Conservation (phyloP, 805 yeast species). For the Saccharomycopsis capsularis region DNA sequence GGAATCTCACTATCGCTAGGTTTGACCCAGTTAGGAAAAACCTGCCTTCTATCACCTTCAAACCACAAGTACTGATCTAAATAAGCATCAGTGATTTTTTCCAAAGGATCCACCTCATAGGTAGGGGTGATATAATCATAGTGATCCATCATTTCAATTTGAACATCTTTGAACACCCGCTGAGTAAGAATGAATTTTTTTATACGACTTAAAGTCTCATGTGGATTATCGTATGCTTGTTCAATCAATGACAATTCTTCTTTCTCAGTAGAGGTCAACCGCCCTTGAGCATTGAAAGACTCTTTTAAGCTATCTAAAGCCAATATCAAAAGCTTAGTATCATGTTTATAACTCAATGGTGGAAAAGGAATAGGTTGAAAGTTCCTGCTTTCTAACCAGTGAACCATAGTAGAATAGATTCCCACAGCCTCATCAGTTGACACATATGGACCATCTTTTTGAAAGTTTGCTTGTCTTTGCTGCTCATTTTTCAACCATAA, state of each 20-base stretch:
- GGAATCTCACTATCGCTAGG: conserved; percentile 94
- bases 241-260: conserved; percentile 92
- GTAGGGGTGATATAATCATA: conserved; percentile 81
- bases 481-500: conserved; percentile 92
- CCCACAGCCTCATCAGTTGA: conserved; percentile 84
- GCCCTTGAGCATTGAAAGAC: conserved; percentile 62
- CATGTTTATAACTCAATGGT: conserved; percentile 85
- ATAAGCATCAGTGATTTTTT: conserved; percentile 93
- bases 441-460: conserved; percentile 81
- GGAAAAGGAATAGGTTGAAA: conserved; percentile 92
- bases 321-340: conserved; percentile 78
- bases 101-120: conserved; percentile 82
- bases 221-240: conserved; percentile 95
- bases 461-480: conserved; percentile 72
- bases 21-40: conserved; percentile 95
- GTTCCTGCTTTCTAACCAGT: conserved; percentile 80
- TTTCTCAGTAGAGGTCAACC: conserved; percentile 79
- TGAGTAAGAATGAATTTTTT: conserved; percentile 80
- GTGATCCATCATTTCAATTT: conserved; percentile 85
- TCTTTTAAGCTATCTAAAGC: conserved; percentile 89
- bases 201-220: conserved; percentile 78
- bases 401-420: conserved; percentile 78
- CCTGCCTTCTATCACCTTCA: conserved; percentile 78
- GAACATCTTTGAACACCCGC: conserved; percentile 85
- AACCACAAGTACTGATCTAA: conserved; percentile 94